phyloP scores from a whole-genome alignment of 2,329 filamentous ascomycete species.

The Metarhizium sp. region DNA sequence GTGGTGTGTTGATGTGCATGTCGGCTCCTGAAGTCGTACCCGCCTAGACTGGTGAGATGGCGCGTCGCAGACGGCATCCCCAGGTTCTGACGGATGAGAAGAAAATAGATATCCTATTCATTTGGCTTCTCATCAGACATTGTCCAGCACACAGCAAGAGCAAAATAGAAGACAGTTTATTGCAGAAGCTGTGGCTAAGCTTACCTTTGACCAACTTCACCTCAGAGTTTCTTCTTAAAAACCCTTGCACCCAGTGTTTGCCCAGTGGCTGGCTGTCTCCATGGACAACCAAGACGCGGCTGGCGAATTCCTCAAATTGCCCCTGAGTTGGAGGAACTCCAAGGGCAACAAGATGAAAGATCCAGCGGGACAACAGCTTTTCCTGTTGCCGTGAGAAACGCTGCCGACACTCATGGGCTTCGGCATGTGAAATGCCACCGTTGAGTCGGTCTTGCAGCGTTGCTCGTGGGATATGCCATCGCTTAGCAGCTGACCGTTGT shows the following conservation, averaged over 20 bases:
- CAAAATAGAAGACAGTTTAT: not conserved
- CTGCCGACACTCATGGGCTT: slow-evolving; percentile 9
- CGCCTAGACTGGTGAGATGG: slow-evolving; percentile 7
- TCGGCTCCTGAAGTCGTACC: slow-evolving; percentile 6
- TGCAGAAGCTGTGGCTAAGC: not conserved
- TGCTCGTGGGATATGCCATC: slow-evolving; percentile 9
- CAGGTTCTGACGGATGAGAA: slow-evolving; percentile 3
- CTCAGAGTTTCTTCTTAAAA: slow-evolving; percentile 7
- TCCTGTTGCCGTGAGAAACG: slow-evolving; percentile 9
- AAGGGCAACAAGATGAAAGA: slow-evolving; percentile 7
- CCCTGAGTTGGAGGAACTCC: slow-evolving; percentile 7
- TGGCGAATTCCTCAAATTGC: slow-evolving; percentile 8
- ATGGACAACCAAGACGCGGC: slow-evolving; percentile 7
- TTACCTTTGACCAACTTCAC: slow-evolving; percentile 9
- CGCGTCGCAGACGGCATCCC: slow-evolving; percentile 1
- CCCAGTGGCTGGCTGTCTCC: slow-evolving; percentile 8
- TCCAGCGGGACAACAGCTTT: slow-evolving; percentile 8
- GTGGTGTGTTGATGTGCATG: slow-evolving; percentile 1
- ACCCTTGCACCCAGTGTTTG: slow-evolving; percentile 10
- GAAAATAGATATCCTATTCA: slow-evolving; percentile 7
- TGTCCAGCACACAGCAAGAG: not conserved
- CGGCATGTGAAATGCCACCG: slow-evolving; percentile 9
- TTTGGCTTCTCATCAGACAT: slow-evolving; percentile 1
- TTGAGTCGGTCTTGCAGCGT: slow-evolving; percentile 9
- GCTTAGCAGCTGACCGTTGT: slow-evolving; percentile 8